A percentile compares a stretch with the other conserved stretches of the same genome.
Evolutionary conservation across 306 rosid genomes (phyloP).

Genomic region (Lablab purpureus): DNA sequence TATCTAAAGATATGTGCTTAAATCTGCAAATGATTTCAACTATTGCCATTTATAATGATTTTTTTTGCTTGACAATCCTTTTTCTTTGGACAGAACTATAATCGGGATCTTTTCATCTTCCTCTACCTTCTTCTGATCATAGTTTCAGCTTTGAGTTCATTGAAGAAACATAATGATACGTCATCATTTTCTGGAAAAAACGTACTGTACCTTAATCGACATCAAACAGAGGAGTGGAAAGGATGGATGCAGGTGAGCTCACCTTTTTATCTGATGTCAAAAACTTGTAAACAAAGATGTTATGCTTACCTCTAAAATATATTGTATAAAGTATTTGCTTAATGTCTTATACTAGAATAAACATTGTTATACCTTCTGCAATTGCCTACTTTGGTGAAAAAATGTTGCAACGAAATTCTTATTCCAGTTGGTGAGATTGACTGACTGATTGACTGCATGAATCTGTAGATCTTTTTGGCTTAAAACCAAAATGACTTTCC

Average conservation of each 20-base stretch:
- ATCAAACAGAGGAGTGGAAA: conserved; percentile 99
- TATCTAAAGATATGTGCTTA: conserved; percentile 19
- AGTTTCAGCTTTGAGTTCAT: conserved; percentile 93
- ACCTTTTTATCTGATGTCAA: conserved; percentile 35
- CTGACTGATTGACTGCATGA: background rate
- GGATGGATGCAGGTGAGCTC: conserved; percentile 99
- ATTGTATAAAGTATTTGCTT: conserved; percentile 7
- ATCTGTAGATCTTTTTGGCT: background rate
- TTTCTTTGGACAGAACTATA: conserved; percentile 75
- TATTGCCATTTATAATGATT: conserved; percentile 26
- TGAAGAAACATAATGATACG: conserved; percentile 85
- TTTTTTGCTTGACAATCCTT: conserved; percentile 34
- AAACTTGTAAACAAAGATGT: conserved; percentile 31
- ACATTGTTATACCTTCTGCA: conserved; percentile 17
- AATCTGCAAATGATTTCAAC: conserved; percentile 15
- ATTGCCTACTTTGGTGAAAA: conserved; percentile 29
- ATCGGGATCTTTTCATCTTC: conserved; percentile 92
- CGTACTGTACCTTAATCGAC: conserved; percentile 92
- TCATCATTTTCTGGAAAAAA: conserved; percentile 85
- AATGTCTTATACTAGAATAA: conserved; percentile 5
- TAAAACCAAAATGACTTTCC: background rate
- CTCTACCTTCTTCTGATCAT: conserved; percentile 87
- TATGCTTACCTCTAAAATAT: conserved; percentile 31
- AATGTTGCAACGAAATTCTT: background rate
- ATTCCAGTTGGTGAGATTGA: background rate